phyloP scores from a whole-genome alignment of 208 protist species.

The Trypanosoma scelopori region DNA sequence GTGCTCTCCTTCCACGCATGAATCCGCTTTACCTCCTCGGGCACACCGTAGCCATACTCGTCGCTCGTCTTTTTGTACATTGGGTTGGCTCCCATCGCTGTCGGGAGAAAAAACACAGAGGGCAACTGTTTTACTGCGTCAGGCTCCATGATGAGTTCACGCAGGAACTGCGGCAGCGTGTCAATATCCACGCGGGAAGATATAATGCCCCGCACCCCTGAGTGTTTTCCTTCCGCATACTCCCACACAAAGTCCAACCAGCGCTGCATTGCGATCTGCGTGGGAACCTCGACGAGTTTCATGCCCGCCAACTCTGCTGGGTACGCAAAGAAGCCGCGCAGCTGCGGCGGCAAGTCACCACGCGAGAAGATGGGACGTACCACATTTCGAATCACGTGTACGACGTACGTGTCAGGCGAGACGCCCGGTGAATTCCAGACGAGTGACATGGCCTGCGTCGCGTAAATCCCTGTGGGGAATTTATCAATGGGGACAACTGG shows the following conservation, averaged over 20 bases:
- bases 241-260: slow-evolving; percentile 87
- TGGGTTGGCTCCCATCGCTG: slow-evolving; percentile 43
- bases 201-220: slow-evolving; percentile 65
- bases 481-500: slow-evolving; percentile 47
- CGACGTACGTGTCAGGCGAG: slow-evolving; percentile 29
- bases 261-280: slow-evolving; percentile 62
- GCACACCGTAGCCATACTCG: slow-evolving; percentile 63
- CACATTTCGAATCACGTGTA: slow-evolving; percentile 65
- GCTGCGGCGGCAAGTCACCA: slow-evolving; percentile 67
- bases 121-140: slow-evolving; percentile 27
- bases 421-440: slow-evolving; percentile 44
- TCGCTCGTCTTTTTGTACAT: slow-evolving; percentile 81
- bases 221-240: slow-evolving; percentile 66
- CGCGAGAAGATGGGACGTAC: slow-evolving; percentile 77
- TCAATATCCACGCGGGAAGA: slow-evolving; percentile 67
- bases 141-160: slow-evolving; percentile 63
- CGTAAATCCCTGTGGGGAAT: slow-evolving; percentile 57
- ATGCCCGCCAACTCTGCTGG: slow-evolving; percentile 67
- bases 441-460: slow-evolving; percentile 69
- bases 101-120: slow-evolving; percentile 33
- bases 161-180: slow-evolving; percentile 49
- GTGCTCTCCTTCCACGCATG: slow-evolving; percentile 71
- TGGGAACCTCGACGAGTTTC: slow-evolving; percentile 48
- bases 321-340: slow-evolving; percentile 85
- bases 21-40: slow-evolving; percentile 57